These are phyloP conservation scores for Cyclostephanos tholiformis DNA, from an alignment of 108 stramenopile species.

Conservation along the genomic window DNA sequence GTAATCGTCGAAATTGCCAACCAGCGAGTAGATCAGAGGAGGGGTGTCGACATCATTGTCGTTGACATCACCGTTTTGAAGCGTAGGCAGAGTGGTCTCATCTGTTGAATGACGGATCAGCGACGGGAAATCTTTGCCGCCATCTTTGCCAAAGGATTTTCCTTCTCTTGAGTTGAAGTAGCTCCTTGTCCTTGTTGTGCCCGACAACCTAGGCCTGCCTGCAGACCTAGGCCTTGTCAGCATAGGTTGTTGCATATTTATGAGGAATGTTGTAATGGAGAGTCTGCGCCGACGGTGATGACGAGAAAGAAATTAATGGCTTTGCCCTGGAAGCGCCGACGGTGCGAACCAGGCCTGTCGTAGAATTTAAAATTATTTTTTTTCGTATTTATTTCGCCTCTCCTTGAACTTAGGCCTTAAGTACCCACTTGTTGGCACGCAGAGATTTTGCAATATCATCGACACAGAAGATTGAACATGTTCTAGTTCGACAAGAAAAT, in stretches of 20 bases:
- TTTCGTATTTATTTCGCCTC: too few relatives aligned
- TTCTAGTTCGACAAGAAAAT: too few relatives aligned
- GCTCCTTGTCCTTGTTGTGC: slow-evolving; percentile 38
- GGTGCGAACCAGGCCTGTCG: too few relatives aligned
- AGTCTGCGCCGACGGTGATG: background rate
- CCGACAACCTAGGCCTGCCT: slow-evolving; percentile 15
- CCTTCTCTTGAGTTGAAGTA: slow-evolving; percentile 25
- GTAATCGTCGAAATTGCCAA: slow-evolving; percentile 7
- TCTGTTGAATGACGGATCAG: slow-evolving; percentile 12
- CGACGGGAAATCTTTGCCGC: slow-evolving; percentile 3
- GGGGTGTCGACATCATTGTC: background rate
- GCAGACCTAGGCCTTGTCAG: slow-evolving; percentile 10
- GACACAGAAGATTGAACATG: too few relatives aligned
- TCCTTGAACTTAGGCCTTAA: too few relatives aligned
- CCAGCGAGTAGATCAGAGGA: background rate
- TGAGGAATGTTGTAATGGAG: background rate
- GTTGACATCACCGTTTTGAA: background rate
- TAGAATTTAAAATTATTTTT: too few relatives aligned
- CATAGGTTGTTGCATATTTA: background rate
- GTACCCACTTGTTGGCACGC: too few relatives aligned
- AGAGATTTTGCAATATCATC: too few relatives aligned
- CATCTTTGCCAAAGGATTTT: background rate
- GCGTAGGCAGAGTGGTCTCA: background rate
- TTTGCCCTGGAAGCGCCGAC: too few relatives aligned
- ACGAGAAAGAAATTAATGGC: too few relatives aligned